Conservation (phyloP, 1,284 basidiomycete species). For the Fistulina hepatica region DNA sequence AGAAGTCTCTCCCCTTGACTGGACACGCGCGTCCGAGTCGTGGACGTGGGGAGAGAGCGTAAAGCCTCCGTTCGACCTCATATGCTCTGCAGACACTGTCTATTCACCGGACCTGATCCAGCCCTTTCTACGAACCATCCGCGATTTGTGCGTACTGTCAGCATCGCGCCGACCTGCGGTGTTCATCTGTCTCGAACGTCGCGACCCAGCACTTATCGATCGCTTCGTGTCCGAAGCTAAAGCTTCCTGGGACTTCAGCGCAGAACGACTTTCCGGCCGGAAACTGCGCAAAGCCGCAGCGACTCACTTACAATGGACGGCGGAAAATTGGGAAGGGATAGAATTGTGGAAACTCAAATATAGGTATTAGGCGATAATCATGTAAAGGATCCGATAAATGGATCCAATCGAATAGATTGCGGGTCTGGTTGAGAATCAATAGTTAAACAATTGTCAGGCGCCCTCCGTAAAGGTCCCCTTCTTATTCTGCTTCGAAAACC, state of each 20-base stretch:
- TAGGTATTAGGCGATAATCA: too few relatives aligned
- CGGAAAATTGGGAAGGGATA: conserved; percentile 64
- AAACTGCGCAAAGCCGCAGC: conserved; percentile 52
- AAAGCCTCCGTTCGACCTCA: conserved; percentile 60
- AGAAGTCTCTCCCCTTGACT: conserved; percentile 55
- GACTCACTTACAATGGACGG: conserved; percentile 47
- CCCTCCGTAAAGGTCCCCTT: too few relatives aligned
- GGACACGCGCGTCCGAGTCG: conserved; percentile 40
- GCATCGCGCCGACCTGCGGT: conserved; percentile 40
- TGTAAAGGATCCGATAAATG: too few relatives aligned
- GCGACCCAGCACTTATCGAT: conserved; percentile 61
- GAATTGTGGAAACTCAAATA: conserved; percentile 71
- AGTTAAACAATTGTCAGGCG: too few relatives aligned
- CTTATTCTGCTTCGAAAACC: too few relatives aligned
- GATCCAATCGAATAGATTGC: too few relatives aligned
- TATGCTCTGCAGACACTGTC: conserved; percentile 79
- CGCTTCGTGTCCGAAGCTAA: conserved; percentile 42
- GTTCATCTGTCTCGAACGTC: conserved; percentile 67
- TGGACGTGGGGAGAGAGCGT: conserved; percentile 43
- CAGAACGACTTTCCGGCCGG: conserved; percentile 47
- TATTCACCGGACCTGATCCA: conserved; percentile 55
- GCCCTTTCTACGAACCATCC: conserved; percentile 65
- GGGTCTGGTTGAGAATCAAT: too few relatives aligned
- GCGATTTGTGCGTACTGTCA: conserved; percentile 18
- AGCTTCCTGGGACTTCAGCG: conserved; percentile 40